These are phyloP conservation scores for Acacia melanoxylon DNA, from an alignment of 306 rosid genomes.

Conservation along the genomic window DNA sequence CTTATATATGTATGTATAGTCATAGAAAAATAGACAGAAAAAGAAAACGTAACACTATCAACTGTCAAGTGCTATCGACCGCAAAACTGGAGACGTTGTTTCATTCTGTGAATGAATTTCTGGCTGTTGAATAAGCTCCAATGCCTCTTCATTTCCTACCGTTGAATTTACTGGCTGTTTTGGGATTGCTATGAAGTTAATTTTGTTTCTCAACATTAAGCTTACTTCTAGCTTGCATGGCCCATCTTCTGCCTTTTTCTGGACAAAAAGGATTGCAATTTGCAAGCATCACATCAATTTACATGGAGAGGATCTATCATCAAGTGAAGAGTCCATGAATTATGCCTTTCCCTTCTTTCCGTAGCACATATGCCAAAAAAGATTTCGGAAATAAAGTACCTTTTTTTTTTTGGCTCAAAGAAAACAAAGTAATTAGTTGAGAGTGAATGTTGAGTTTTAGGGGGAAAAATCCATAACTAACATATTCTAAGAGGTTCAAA, in stretches of 20 bases:
- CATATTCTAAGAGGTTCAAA: too few relatives aligned
- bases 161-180: slow-evolving; percentile 33
- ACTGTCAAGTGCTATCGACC: neutral
- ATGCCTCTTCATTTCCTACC: neutral
- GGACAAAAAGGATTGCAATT: slow-evolving; percentile 28
- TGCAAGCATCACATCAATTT: slow-evolving; percentile 38
- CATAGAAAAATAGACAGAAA: too few relatives aligned
- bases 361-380: slow-evolving; percentile 40
- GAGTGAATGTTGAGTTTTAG: too few relatives aligned
- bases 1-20: too few relatives aligned
- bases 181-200: neutral
- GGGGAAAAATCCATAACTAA: too few relatives aligned
- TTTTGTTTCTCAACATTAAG: slow-evolving; percentile 39
- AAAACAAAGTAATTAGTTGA: too few relatives aligned
- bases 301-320: slow-evolving; percentile 33
- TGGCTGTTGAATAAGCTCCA: neutral
- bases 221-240: slow-evolving; percentile 39
- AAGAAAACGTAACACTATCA: neutral
- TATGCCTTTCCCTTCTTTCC: slow-evolving; percentile 40
- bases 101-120: slow-evolving; percentile 16
- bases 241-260: slow-evolving; percentile 24
- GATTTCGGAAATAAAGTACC: neutral
- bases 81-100: slow-evolving; percentile 6
- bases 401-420: too few relatives aligned
- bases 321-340: slow-evolving; percentile 39